Conservation (phyloP, 768 basidiomycete species). For the Pleurotus salmoneostramineus region DNA sequence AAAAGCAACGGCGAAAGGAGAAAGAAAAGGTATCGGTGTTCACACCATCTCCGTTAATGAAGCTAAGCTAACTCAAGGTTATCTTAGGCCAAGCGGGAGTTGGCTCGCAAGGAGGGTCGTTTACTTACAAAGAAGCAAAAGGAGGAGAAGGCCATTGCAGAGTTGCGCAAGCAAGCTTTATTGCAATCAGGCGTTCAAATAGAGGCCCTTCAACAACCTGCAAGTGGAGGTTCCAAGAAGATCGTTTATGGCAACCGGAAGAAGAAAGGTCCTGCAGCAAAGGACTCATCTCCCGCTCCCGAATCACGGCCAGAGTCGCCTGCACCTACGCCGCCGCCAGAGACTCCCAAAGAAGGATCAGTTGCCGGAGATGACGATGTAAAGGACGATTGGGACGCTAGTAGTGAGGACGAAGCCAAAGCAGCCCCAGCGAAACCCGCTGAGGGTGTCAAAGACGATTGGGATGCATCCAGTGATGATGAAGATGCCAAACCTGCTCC, state of each 20-base stretch:
- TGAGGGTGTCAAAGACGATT: slow-evolving; percentile 36
- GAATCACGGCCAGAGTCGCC: slow-evolving; percentile 53
- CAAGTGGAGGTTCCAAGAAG: slow-evolving; percentile 53
- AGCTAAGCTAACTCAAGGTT: slow-evolving; percentile 2
- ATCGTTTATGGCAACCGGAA: slow-evolving; percentile 82
- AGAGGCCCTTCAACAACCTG: slow-evolving; percentile 74
- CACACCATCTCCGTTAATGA: neutral
- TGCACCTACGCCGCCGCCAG: slow-evolving; percentile 20
- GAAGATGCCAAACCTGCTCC: slow-evolving; percentile 24
- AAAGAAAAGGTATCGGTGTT: slow-evolving; percentile 67
- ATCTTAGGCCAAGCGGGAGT: slow-evolving; percentile 76
- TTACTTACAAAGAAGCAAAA: slow-evolving; percentile 97
- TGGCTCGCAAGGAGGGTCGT: slow-evolving; percentile 91
- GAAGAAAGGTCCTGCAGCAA: slow-evolving; percentile 58
- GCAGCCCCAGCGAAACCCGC: slow-evolving; percentile 15
- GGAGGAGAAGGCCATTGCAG: slow-evolving; percentile 86
- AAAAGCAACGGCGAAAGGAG: slow-evolving; percentile 80
- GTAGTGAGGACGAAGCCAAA: slow-evolving; percentile 50
- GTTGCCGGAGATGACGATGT: slow-evolving; percentile 20
- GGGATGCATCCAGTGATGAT: slow-evolving; percentile 50
- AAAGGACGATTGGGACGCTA: slow-evolving; percentile 65
- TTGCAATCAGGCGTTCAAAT: slow-evolving; percentile 87
- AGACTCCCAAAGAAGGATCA: slow-evolving; percentile 30
- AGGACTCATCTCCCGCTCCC: slow-evolving; percentile 50
- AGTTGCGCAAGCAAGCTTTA: slow-evolving; percentile 86